Conservation (phyloP, 805 yeast species). For the Kuraishia cidri region DNA sequence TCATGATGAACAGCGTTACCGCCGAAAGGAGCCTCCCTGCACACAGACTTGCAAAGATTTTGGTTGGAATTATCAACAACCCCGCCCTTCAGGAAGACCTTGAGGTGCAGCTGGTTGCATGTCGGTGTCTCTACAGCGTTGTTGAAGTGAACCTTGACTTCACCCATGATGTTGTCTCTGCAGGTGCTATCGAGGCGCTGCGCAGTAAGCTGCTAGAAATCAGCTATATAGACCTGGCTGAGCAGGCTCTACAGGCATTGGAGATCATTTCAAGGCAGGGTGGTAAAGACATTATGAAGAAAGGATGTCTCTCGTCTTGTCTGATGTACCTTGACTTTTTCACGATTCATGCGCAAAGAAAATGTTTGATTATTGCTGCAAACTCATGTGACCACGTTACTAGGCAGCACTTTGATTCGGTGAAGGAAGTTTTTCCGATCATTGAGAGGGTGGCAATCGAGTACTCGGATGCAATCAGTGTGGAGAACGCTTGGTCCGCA, state of each 20-base stretch:
- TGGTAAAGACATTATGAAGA: constrained; percentile 40
- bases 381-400: constrained; percentile 50
- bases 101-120: constrained; percentile 76
- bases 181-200: constrained; percentile 59
- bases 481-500: constrained; percentile 59
- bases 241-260: constrained; percentile 74
- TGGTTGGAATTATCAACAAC: constrained; percentile 51
- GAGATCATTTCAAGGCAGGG: constrained; percentile 55
- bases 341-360: constrained; percentile 81
- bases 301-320: constrained; percentile 57
- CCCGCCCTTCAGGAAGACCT: constrained; percentile 52
- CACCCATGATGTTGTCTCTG: constrained; percentile 50
- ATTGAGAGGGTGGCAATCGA: constrained; percentile 47
- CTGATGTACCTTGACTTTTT: constrained; percentile 78
- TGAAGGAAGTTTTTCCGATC: constrained; percentile 50
- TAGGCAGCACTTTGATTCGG: constrained; percentile 29
- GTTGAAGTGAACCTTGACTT: constrained; percentile 67
- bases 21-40: constrained; percentile 62
- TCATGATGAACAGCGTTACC: constrained; percentile 59
- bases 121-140: constrained; percentile 76
- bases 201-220: constrained; percentile 63
- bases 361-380: constrained; percentile 66
- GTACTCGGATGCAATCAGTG: constrained; percentile 47
- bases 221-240: constrained; percentile 83
- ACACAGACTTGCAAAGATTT: constrained; percentile 38